Conservation (phyloP, 768 basidiomycete genomes). For the Russula ochroleuca region DNA sequence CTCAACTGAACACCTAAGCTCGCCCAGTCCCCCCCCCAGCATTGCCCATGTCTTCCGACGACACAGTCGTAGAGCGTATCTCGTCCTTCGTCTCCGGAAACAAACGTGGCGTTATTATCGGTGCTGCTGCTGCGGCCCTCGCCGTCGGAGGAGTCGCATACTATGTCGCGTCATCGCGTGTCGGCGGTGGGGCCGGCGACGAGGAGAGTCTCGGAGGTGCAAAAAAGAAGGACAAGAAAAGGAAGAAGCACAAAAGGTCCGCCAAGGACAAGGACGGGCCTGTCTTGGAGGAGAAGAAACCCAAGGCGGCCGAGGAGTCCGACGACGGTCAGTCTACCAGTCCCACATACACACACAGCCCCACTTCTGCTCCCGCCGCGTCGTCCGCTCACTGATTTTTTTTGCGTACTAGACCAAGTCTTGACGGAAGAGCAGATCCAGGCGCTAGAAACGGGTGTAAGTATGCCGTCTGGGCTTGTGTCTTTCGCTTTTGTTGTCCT, state of each 20-base stretch:
- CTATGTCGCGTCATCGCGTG: constrained; percentile 58
- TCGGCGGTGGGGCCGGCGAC: constrained; percentile 30
- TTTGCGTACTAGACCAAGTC: constrained; percentile 38
- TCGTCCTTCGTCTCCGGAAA: constrained; percentile 71
- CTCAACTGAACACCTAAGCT: neutral
- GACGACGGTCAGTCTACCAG: constrained; percentile 28
- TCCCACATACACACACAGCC: neutral
- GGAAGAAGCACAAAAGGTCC: constrained; percentile 44
- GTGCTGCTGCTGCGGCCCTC: constrained; percentile 64
- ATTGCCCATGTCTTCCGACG: constrained; percentile 34
- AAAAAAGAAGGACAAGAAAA: constrained; percentile 51
- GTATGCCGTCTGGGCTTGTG: neutral
- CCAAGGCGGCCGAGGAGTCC: constrained; percentile 37
- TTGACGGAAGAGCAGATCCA: constrained; percentile 54
- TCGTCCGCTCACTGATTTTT: constrained; percentile 18
- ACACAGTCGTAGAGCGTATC: constrained; percentile 54
- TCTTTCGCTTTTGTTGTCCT: neutral
- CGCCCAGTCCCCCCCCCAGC: neutral
- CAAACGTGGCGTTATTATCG: constrained; percentile 68
- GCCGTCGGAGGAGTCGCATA: constrained; percentile 75
- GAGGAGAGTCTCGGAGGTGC: constrained; percentile 31
- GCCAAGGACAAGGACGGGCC: constrained; percentile 63
- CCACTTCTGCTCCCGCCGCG: constrained; percentile 13
- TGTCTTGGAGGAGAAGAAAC: constrained; percentile 69
- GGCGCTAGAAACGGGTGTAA: constrained; percentile 55